A percentile compares a stretch with the other conserved stretches of the same genome.
These are phyloP conservation scores for Coprinopsis sp. DNA, from an alignment of 768 basidiomycete genomes.

Conservation along the genomic window DNA sequence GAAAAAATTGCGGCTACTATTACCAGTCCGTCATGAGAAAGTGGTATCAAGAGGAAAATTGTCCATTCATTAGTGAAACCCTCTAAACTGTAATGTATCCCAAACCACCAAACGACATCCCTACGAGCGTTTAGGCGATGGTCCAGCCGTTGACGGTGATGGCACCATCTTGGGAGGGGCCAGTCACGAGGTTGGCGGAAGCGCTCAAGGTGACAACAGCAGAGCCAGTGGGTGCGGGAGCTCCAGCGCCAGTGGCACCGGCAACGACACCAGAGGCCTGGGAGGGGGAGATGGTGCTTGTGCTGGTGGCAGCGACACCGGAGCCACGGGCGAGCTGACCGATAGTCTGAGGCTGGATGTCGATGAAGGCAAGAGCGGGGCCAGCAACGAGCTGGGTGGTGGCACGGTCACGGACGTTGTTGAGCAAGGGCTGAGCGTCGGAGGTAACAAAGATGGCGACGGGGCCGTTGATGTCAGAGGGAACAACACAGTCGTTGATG, in stretches of 20 bases:
- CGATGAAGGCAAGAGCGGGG: constrained; percentile 64
- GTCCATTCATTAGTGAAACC: not conserved
- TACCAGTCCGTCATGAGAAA: constrained; percentile 5
- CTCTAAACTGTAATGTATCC: not conserved
- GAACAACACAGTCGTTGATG: constrained; percentile 57
- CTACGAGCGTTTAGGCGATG: constrained; percentile 4
- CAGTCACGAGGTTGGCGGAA: constrained; percentile 33
- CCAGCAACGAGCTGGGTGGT: constrained; percentile 60
- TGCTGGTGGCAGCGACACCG: constrained; percentile 14
- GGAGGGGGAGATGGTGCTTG: constrained; percentile 27
- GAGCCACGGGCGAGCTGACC: constrained; percentile 36
- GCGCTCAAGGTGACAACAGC: constrained; percentile 17
- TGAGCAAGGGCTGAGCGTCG: constrained; percentile 56
- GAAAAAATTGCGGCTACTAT: constrained; percentile 2
- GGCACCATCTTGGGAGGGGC: constrained; percentile 25
- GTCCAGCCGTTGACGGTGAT: constrained; percentile 46
- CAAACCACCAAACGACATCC: too few relatives aligned
- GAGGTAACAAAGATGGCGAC: constrained; percentile 70
- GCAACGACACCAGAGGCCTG: constrained; percentile 35
- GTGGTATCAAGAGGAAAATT: constrained; percentile 1
- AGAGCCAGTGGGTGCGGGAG: constrained; percentile 20
- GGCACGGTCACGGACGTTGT: constrained; percentile 55
- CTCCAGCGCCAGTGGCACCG: constrained; percentile 15
- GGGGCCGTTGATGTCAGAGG: constrained; percentile 64
- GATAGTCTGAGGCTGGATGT: constrained; percentile 51